Conservation (phyloP, 2,329 filamentous ascomycete genomes). For the Niveomyces coronatus region DNA sequence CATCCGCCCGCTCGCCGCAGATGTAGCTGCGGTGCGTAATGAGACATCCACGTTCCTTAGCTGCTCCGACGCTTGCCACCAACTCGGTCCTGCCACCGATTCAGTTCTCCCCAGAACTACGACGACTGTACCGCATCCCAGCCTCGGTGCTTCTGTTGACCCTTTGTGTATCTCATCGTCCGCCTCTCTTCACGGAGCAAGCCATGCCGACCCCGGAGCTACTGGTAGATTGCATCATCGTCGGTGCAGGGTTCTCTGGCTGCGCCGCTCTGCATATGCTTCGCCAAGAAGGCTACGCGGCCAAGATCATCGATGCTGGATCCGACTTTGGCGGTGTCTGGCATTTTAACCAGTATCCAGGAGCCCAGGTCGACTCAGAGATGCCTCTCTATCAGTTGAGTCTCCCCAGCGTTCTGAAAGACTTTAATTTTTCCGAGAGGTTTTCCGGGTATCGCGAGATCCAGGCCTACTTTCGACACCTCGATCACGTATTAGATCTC, state of each 20-base stretch:
- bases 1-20: no score
- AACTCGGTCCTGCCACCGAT: no score
- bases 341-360: conserved; percentile 34
- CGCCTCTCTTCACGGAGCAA: no score
- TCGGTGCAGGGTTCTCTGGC: conserved; percentile 19
- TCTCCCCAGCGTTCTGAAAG: conserved; percentile 27
- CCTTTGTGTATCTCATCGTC: no score
- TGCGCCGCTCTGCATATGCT: conserved; percentile 24
- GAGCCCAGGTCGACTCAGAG: conserved; percentile 29
- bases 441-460: conserved; percentile 31
- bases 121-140: no score
- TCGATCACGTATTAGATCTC: conserved; percentile 32
- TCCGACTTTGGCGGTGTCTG: conserved; percentile 30
- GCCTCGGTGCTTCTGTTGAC: no score
- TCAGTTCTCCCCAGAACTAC: no score
- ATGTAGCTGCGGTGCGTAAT: no score
- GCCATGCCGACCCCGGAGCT: not conserved
- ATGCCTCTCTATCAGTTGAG: conserved; percentile 26
- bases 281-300: conserved; percentile 23
- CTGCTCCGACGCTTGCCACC: no score
- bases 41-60: no score
- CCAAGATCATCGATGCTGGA: conserved; percentile 28
- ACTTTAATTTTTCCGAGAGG: conserved; percentile 33
- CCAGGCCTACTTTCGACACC: conserved; percentile 34
- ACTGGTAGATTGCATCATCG: conserved; percentile 14